A percentile compares a stretch with the other conserved stretches of the same genome.
These are phyloP conservation scores for Chondrus crispus DNA, from an alignment of 23 red algal genomes.

Conservation along the genomic window DNA sequence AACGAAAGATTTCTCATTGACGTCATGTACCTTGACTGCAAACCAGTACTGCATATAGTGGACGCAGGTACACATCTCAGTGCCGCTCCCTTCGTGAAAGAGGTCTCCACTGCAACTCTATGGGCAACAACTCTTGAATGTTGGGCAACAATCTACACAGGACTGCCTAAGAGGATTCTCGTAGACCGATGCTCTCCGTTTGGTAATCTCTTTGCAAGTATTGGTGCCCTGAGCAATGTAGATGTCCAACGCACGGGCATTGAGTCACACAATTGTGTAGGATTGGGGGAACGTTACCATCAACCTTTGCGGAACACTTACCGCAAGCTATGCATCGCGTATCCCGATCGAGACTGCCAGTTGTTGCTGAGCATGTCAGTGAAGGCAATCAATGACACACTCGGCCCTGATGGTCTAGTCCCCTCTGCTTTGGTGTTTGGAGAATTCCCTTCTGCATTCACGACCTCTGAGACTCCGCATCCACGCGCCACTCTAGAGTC, in stretches of 20 bases:
- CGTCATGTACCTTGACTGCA: background rate
- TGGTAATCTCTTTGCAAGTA: background rate
- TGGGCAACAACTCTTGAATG: background rate
- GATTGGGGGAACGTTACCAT: background rate
- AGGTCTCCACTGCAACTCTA: background rate
- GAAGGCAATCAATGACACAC: constrained; percentile 17
- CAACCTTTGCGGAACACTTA: background rate
- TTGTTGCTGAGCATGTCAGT: background rate
- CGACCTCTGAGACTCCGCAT: background rate
- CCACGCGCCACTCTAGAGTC: background rate
- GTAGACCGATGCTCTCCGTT: background rate
- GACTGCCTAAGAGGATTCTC: background rate
- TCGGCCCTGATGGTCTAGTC: background rate
- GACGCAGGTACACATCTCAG: background rate
- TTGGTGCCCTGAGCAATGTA: background rate
- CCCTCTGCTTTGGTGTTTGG: constrained; percentile 25
- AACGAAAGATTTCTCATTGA: background rate
- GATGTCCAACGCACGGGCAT: background rate
- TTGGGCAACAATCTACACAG: constrained; percentile 15
- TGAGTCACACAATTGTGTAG: background rate
- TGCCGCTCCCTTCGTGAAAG: background rate
- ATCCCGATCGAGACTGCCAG: background rate
- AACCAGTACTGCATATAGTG: background rate
- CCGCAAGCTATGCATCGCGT: background rate
- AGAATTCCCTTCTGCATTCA: background rate